Base-by-base conservation (phyloP, 371 early-diverging fungal genomes). In the Mortierella sp. region DNA sequence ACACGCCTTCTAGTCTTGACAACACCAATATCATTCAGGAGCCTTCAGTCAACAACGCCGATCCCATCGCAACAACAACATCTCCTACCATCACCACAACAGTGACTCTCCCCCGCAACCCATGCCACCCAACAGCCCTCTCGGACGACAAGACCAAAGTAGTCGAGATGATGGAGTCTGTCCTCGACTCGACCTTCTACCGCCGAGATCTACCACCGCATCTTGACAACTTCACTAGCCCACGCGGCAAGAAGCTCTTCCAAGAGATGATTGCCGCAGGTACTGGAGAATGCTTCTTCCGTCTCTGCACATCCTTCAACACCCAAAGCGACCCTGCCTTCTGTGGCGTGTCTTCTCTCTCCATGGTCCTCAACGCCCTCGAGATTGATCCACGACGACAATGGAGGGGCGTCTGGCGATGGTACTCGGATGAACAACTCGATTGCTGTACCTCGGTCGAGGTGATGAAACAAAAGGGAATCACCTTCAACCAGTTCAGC, bases 401-500 rank as follows among this genome's bases (percentile, higher is more conserved):
- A n/a, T 97, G 97, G 97, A 95, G 97, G 84, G 97, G 98, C 5
- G 95, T 95, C 10, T 97, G 97, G 97, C 91, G 97, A 50, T 98
- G 83, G 82, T 95, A 94, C 81, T 90, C 91, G 86, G 97, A 98
- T 83, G 97, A 96, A 68, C 91, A 97, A 78, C 90, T 97, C 31
- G 95, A 97, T 44, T 96, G 97, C 68, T 97, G 96, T 79, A 90
- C 94, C 0, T 91, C 95, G 2, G 90, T 96, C 55, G 95, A 95
- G 19, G 93, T 92, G n/a, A 92, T 97, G 89, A 94, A 93, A 72
- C 89, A 91, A 72, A 94, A 94, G 73, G 97, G 97, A 1, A 95
- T 97, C 74, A 97, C 97, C 0, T 97, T 97, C 84, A 92, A 94
- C 74, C 96, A 98, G 88, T 96, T 98, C 83, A 91, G 93, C 19